These are phyloP conservation scores for Pouteria glomerata DNA, from an alignment of 148 eudicot genomes.

Conservation along the genomic window DNA sequence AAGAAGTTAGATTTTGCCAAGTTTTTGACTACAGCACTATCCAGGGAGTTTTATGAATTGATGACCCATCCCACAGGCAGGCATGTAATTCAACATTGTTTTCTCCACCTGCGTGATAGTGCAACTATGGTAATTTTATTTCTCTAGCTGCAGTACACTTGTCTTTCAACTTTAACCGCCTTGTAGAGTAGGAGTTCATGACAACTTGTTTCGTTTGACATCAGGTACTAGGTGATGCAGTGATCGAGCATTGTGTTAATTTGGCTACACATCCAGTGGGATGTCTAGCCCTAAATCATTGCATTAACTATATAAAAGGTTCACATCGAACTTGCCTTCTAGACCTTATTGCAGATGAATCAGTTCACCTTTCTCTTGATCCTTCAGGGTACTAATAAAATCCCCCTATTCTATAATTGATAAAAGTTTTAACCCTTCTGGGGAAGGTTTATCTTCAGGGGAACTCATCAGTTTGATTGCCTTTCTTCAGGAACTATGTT, in stretches of 20 bases:
- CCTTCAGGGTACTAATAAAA: constrained; percentile 13
- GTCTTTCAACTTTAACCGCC: no score
- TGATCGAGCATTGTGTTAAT: background rate
- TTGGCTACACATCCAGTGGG: constrained; percentile 12
- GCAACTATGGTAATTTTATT: constrained; percentile 5
- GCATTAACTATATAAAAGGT: constrained; percentile 5
- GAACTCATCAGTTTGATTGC: background rate
- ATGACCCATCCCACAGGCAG: constrained; percentile 5
- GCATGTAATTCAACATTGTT: background rate
- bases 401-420: background rate
- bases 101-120: background rate
- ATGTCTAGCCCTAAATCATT: constrained; percentile 5
- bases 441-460: background rate
- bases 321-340: constrained; percentile 1
- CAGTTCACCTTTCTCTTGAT: constrained; percentile 10
- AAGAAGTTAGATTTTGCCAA: background rate
- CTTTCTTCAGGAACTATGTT: constrained; percentile 9
- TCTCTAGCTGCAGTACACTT: background rate
- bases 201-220: no score
- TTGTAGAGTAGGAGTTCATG: no score
- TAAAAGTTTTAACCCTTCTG: background rate
- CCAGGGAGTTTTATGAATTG: background rate
- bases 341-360: background rate
- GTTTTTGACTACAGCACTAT: background rate
- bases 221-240: constrained; percentile 7